Conservation (phyloP, 2,329 filamentous ascomycete genomes). For the Trichophaea hybrida region DNA sequence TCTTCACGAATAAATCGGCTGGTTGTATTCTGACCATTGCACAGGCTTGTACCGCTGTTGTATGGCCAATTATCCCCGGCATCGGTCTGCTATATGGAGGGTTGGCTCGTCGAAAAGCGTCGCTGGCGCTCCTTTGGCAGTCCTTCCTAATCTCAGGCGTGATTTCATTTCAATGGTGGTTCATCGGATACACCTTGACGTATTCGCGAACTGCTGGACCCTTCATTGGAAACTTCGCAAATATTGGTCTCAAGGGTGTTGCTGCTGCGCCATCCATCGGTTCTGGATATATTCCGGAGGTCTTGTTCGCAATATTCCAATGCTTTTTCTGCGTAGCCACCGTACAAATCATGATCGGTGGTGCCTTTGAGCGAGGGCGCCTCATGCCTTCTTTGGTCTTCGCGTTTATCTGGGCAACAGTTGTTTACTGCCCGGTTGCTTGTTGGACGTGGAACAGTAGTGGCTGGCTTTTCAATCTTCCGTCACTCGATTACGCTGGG, state of each 20-base stretch:
- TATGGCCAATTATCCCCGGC: slow-evolving; percentile 53
- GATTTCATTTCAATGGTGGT: slow-evolving; percentile 44
- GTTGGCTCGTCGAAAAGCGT: slow-evolving; percentile 47
- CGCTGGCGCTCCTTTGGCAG: slow-evolving; percentile 48
- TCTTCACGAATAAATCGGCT: not conserved
- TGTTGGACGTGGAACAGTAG: slow-evolving; percentile 52
- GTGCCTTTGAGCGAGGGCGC: slow-evolving; percentile 42
- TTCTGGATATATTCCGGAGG: slow-evolving; percentile 44
- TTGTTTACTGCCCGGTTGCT: slow-evolving; percentile 4
- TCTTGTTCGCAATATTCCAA: slow-evolving; percentile 53
- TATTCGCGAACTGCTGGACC: slow-evolving; percentile 46
- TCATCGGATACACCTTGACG: slow-evolving; percentile 50
- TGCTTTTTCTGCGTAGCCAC: slow-evolving; percentile 47
- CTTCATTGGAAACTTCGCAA: slow-evolving; percentile 48
- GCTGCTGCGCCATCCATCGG: slow-evolving; percentile 46
- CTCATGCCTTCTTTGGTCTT: slow-evolving; percentile 19
- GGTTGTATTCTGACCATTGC: not conserved
- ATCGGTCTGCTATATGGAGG: slow-evolving; percentile 52
- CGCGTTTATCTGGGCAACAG: slow-evolving; percentile 16
- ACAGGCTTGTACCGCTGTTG: slow-evolving; percentile 30
- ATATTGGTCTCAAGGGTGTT: slow-evolving; percentile 48
- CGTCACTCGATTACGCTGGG: slow-evolving; percentile 46
- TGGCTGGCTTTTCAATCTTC: slow-evolving; percentile 49
- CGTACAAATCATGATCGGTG: slow-evolving; percentile 51
- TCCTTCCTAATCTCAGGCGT: slow-evolving; percentile 44